Percentiles rank a stretch among this genome's conserved stretches.
Evolutionary conservation across 2,329 filamentous ascomycete genomes (phyloP).

Genomic region (Apiospora rasikravindrae): DNA sequence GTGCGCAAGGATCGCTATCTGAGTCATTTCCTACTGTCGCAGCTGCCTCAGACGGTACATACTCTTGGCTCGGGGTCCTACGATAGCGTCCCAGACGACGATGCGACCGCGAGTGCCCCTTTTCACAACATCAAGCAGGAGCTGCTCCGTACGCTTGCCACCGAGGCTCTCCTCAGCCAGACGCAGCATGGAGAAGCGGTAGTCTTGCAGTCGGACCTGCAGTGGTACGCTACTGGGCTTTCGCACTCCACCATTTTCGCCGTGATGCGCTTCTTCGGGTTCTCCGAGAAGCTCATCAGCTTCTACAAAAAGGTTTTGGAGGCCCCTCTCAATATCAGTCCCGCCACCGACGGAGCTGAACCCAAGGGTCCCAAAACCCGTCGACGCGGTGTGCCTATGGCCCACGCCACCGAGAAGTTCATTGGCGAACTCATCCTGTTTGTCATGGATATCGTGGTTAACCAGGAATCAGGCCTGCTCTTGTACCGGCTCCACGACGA

Average conservation of each 20-base stretch:
- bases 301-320: constrained; percentile 53
- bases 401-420: constrained; percentile 51
- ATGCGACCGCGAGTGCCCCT: constrained; percentile 27
- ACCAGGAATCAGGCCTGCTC: constrained; percentile 45
- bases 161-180: constrained; percentile 43
- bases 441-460: constrained; percentile 19
- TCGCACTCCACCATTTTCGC: constrained; percentile 50
- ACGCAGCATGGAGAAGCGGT: constrained; percentile 34
- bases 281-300: constrained; percentile 45
- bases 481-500: constrained; percentile 55
- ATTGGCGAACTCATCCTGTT: constrained; percentile 54
- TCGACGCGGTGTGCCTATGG: constrained; percentile 50
- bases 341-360: constrained; percentile 36
- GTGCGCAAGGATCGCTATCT: constrained; percentile 32
- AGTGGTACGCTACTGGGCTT: constrained; percentile 49
- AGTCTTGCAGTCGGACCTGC: constrained; percentile 48
- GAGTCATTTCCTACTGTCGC: constrained; percentile 41
- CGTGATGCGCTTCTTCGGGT: constrained; percentile 50
- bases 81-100: constrained; percentile 32
- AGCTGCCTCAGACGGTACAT: constrained; percentile 35
- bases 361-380: constrained; percentile 43
- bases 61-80: constrained; percentile 34
- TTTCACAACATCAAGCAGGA: constrained; percentile 43
- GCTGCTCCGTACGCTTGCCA: constrained; percentile 45
- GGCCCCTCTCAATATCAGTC: constrained; percentile 49